phyloP scores from a whole-genome alignment of 2,329 filamentous ascomycete genomes.

The Colletotrichum brevisporum region DNA sequence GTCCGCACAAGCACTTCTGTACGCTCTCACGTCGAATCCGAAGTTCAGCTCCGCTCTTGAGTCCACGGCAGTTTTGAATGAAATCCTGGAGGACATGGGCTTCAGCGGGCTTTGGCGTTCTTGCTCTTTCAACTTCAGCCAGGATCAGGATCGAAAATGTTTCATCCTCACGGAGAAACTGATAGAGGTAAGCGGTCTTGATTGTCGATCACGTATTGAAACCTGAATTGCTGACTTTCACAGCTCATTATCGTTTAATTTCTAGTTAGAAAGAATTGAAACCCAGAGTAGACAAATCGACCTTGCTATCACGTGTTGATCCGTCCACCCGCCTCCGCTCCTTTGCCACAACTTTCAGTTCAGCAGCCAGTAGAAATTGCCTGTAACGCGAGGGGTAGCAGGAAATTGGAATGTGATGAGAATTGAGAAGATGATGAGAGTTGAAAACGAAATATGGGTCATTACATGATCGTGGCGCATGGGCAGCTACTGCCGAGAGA shows the following conservation, averaged over 20 bases:
- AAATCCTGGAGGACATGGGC: slow-evolving; percentile 71
- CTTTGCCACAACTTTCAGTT: no score
- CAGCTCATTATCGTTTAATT: slow-evolving; percentile 39
- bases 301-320: no score
- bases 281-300: no score
- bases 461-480: no score
- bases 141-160: slow-evolving; percentile 66
- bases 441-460: no score
- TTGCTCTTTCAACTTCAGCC: slow-evolving; percentile 64
- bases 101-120: slow-evolving; percentile 75
- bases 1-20: slow-evolving; percentile 72
- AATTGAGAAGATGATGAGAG: no score
- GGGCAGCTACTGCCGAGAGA: no score
- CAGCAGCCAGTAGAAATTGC: no score
- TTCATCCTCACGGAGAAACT: slow-evolving; percentile 71
- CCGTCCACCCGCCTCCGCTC: no score
- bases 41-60: slow-evolving; percentile 65
- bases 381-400: no score
- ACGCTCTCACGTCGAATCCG: slow-evolving; percentile 69
- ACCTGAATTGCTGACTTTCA: slow-evolving; percentile 17
- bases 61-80: slow-evolving; percentile 63
- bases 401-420: no score
- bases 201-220: slow-evolving; percentile 4
- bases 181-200: slow-evolving; percentile 64
- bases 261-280: slow-evolving; percentile 40